Evolutionary conservation across 495 filamentous ascomycete genomes (phyloP), one percentile per base, ranked within the genome.

Genomic region (Penicillium silybi): DNA sequence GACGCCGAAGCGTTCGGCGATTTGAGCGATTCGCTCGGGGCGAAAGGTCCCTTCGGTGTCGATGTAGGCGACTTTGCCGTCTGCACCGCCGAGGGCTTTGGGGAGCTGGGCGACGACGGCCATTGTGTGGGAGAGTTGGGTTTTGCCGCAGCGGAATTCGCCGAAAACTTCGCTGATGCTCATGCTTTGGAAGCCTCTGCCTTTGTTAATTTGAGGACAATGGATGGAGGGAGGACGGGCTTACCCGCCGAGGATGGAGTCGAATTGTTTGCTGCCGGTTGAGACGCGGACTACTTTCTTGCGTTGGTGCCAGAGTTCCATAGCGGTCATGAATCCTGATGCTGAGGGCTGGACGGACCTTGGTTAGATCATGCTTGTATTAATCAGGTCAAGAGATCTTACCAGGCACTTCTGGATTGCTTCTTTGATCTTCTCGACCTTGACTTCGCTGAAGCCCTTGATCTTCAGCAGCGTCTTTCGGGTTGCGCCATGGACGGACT

Each of bases 361-460:
- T 17, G 6, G 15, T 18, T 39, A 46, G 45, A 46, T 44, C n/a
- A 27, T 11, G 2, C 25, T 20, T 8, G 20, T 11, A 16, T 1
- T 19, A 7, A 23, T 43, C 9, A 25, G 4, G 29, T 38, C 19
- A 5, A 10, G 8, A 8, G n/a, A 7, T 29, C 13, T 25, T 68
- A 88, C 86, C 60, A 84, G 71, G 52, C 85, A 85, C 59, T 91
- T 91, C 52, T 77, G 73, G 35, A 85, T 79, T 18, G 87, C 87
- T 56, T 90, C 87, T 61, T 89, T 90, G 63, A 91, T 75, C 63
- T 89, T 90, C 51, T 90, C 88, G 11, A 90, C 88, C 66, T 90
- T 90, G 59, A 85, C 76, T 61, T 91, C 88, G 48, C 85, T 89
- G 68, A 90, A 89, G 6, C 87, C 87, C 62, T 87, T 88, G 64